Evolutionary conservation across 805 yeast genomes (phyloP).

Genomic region (Phaffomyces thermotolerans): DNA sequence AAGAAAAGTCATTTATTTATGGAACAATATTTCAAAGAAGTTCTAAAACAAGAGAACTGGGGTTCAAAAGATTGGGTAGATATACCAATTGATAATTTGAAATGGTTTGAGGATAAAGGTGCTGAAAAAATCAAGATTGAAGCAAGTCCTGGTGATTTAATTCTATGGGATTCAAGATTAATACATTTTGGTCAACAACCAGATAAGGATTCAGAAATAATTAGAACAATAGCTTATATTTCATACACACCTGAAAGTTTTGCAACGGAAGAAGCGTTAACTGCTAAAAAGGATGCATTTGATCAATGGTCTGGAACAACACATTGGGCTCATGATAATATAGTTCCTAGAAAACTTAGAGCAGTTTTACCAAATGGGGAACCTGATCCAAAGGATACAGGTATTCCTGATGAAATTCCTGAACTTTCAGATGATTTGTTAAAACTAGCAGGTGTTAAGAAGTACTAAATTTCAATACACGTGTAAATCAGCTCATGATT

Average conservation of each 20-base stretch:
- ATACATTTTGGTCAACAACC: slow-evolving; percentile 28
- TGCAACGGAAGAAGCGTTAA: slow-evolving; percentile 23
- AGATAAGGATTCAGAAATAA: slow-evolving; percentile 16
- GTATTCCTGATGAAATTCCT: slow-evolving; percentile 22
- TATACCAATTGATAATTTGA: slow-evolving; percentile 17
- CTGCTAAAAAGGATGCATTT: slow-evolving; percentile 19
- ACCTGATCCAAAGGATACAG: slow-evolving; percentile 19
- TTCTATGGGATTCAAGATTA: slow-evolving; percentile 29
- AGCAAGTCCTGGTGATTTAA: slow-evolving; percentile 29
- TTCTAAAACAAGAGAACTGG: slow-evolving; percentile 18
- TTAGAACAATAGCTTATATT: slow-evolving; percentile 26
- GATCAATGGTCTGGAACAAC: slow-evolving; percentile 24
- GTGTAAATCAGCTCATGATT: no score
- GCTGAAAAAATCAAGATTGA: slow-evolving; percentile 24
- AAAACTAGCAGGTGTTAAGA: slow-evolving; percentile 24
- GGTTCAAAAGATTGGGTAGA: slow-evolving; percentile 14
- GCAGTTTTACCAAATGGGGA: slow-evolving; percentile 18
- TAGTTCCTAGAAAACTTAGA: slow-evolving; percentile 10
- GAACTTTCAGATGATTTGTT: slow-evolving; percentile 21
- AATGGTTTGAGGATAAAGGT: slow-evolving; percentile 24
- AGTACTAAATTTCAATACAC: no score
- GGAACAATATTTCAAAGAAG: slow-evolving; percentile 22
- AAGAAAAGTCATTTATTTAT: slow-evolving; percentile 19
- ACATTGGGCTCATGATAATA: slow-evolving; percentile 29
- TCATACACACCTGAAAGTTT: slow-evolving; percentile 28